Percentiles rank a stretch among this genome's conserved stretches.
phyloP scores from a whole-genome alignment of 1,139 yeast species.

The Scheffersomyces quercinus region DNA sequence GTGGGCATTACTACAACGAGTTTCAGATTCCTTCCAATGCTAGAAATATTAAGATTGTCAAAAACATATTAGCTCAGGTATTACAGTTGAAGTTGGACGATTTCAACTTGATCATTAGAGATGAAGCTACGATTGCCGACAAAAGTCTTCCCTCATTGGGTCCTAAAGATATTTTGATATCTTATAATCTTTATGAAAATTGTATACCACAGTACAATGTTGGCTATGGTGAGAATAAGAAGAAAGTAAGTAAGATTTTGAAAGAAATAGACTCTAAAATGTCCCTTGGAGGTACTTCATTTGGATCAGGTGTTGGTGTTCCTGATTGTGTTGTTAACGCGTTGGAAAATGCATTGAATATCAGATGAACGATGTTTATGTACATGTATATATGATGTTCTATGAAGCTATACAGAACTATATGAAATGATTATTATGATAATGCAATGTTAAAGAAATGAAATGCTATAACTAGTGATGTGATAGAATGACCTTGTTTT shows the following conservation, averaged over 20 bases:
- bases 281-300: constrained; percentile 78
- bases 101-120: constrained; percentile 23
- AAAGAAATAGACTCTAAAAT: constrained; percentile 43
- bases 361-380: constrained; percentile 1
- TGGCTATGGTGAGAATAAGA: constrained; percentile 59
- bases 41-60: constrained; percentile 46
- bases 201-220: constrained; percentile 84
- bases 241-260: constrained; percentile 31
- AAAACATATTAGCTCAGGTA: constrained; percentile 49
- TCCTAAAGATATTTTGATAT: constrained; percentile 34
- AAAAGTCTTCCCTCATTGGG: constrained; percentile 23
- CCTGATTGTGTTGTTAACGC: constrained; percentile 81
- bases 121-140: constrained; percentile 26
- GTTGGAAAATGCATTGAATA: constrained; percentile 51
- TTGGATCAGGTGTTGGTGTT: constrained; percentile 83
- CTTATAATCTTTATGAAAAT: constrained; percentile 38
- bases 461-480: too few species aligned
- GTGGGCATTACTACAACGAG: constrained; percentile 62
- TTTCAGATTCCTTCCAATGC: constrained; percentile 45
- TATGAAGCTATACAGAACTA: too few species aligned
- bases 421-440: too few species aligned
- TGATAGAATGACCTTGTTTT: too few species aligned
- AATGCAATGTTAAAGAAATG: not conserved
- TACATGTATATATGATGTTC: too few species aligned
- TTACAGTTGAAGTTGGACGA: constrained; percentile 41